A percentile compares a stretch with the other conserved stretches of the same genome.
Conservation (phyloP, 352 stramenopile species). For the Globisporangium recalcitrans region DNA sequence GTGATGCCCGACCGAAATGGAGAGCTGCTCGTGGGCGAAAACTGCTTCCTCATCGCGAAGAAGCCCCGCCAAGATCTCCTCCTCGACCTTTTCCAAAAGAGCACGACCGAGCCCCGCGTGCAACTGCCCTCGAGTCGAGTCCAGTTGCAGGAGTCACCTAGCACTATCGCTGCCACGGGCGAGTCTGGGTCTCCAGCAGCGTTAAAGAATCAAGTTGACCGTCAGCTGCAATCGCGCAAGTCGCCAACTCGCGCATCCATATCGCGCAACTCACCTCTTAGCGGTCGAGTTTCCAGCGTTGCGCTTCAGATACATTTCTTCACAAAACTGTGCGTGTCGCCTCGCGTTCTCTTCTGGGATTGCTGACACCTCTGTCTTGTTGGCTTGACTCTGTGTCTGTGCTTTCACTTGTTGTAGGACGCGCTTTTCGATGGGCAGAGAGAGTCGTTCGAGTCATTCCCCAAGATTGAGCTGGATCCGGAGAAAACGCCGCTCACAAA, state of each 20-base stretch:
- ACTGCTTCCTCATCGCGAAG: conserved; percentile 42
- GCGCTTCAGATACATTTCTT: not conserved
- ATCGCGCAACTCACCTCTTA: conserved; percentile 7
- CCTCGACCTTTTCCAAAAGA: conserved; percentile 30
- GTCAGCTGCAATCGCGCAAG: not conserved
- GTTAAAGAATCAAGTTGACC: not conserved
- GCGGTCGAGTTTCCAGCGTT: not conserved
- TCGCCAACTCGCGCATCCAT: not conserved
- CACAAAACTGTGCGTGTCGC: not conserved
- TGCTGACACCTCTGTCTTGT: not conserved
- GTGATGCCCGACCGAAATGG: conserved; percentile 33
- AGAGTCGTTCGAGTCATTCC: conserved; percentile 38
- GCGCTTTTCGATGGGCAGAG: conserved; percentile 29
- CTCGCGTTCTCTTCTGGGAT: not conserved
- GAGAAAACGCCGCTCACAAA: conserved; percentile 38
- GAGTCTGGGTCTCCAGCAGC: not conserved
- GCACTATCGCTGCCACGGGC: not conserved
- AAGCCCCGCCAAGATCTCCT: conserved; percentile 38
- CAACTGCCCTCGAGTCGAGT: conserved; percentile 17
- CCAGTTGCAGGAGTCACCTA: not conserved
- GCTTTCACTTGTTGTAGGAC: conserved; percentile 8
- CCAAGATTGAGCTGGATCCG: conserved; percentile 36
- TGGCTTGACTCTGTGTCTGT: not conserved
- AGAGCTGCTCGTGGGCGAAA: conserved; percentile 47
- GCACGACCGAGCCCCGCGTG: conserved; percentile 35